phyloP scores from a whole-genome alignment of 2,329 filamentous ascomycete species.

The Decorospora gaudefroyi region DNA sequence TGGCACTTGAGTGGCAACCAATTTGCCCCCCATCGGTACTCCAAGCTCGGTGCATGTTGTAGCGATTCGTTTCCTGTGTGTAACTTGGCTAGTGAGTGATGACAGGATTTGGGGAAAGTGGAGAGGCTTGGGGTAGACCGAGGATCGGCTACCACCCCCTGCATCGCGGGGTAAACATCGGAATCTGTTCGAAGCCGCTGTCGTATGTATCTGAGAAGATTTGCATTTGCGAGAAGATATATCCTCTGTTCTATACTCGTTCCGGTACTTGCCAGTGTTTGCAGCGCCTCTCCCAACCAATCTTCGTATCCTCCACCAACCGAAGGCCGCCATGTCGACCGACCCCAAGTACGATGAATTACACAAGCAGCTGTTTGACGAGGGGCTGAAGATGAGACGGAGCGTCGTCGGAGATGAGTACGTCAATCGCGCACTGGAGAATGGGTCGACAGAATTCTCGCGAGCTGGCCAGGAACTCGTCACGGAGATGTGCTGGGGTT shows the following conservation, averaged over 20 bases:
- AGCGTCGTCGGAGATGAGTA: conserved; percentile 65
- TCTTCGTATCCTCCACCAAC: not conserved
- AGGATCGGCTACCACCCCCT: conserved; percentile 18
- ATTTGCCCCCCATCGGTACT: no score
- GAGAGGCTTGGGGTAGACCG: conserved; percentile 33
- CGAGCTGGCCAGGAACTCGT: conserved; percentile 65
- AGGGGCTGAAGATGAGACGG: conserved; percentile 64
- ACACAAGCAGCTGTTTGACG: conserved; percentile 63
- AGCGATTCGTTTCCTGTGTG: not conserved
- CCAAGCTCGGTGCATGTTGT: not conserved
- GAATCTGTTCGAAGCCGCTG: no score
- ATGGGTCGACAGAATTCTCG: conserved; percentile 63
- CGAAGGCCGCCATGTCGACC: conserved; percentile 45
- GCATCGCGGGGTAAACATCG: conserved; percentile 8
- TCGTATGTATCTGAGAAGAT: no score
- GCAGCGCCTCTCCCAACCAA: no score
- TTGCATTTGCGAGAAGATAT: no score
- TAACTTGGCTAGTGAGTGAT: not conserved
- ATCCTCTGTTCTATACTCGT: no score
- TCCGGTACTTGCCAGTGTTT: no score
- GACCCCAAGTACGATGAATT: conserved; percentile 49
- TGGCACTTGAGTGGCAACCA: conserved; percentile 9
- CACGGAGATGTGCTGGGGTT: conserved; percentile 68
- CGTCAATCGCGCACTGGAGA: conserved; percentile 61
- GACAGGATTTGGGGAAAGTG: conserved; percentile 21